phyloP scores from a whole-genome alignment of 805 yeast species.

The Torulaspora delbrueckii region DNA sequence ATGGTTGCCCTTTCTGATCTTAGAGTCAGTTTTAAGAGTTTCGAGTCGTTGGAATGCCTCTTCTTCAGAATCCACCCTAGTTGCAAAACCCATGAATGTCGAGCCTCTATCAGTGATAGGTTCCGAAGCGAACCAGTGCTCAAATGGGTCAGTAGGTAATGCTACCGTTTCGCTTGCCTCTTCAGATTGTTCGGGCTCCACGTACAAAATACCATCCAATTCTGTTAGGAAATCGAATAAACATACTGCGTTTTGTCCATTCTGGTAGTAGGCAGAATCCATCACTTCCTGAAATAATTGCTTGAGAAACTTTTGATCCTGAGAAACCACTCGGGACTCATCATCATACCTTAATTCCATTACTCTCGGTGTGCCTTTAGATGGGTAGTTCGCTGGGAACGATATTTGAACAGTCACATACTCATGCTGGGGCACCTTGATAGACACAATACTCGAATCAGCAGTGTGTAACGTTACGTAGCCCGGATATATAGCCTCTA shows the following conservation, averaged over 20 bases:
- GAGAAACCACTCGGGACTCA: conserved; percentile 30
- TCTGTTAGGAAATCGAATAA: conserved; percentile 74
- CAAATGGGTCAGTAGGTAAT: conserved; percentile 43
- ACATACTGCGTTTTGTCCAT: conserved; percentile 57
- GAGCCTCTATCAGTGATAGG: conserved; percentile 81
- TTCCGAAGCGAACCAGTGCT: conserved; percentile 73
- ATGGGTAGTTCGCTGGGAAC: conserved; percentile 71
- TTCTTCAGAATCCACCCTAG: conserved; percentile 55
- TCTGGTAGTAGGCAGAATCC: conserved; percentile 44
- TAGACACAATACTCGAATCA: conserved; percentile 38
- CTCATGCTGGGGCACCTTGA: conserved; percentile 59
- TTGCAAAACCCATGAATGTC: conserved; percentile 74
- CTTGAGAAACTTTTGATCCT: conserved; percentile 47
- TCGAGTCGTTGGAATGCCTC: conserved; percentile 57
- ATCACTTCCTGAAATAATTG: conserved; percentile 47
- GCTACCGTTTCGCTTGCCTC: conserved; percentile 23
- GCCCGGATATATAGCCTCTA: conserved; percentile 83
- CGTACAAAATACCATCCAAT: conserved; percentile 49
- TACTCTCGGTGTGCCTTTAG: conserved; percentile 51
- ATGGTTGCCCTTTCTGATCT: conserved; percentile 64
- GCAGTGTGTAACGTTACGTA: conserved; percentile 38
- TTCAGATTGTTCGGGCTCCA: conserved; percentile 23
- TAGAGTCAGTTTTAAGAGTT: conserved; percentile 55
- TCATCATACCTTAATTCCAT: conserved; percentile 43
- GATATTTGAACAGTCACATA: conserved; percentile 58